A percentile compares a stretch with the other conserved stretches of the same genome.
phyloP scores from a whole-genome alignment of 208 protist genomes.

The Trypanosoma grayi region DNA sequence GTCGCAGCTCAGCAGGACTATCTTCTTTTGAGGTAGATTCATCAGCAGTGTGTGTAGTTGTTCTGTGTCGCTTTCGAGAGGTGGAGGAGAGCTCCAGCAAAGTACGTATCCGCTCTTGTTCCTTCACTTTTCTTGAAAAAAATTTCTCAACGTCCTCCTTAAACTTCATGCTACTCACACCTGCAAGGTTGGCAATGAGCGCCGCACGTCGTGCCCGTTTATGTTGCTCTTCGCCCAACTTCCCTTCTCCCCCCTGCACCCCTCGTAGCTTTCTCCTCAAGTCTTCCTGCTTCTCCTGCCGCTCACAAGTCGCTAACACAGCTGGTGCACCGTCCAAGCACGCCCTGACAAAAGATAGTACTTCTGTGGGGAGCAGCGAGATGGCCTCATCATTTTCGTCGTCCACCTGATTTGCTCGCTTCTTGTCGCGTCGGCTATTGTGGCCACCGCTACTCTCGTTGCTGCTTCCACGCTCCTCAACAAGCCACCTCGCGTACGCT shows the following conservation, averaged over 20 bases:
- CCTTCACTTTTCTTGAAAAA: constrained; percentile 51
- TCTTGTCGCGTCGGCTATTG: neutral
- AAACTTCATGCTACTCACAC: constrained; percentile 59
- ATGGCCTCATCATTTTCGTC: constrained; percentile 23
- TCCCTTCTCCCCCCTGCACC: neutral
- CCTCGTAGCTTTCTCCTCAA: neutral
- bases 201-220: constrained; percentile 1
- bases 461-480: neutral
- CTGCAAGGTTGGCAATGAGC: constrained; percentile 15
- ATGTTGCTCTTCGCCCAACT: neutral
- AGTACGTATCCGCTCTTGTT: constrained; percentile 54
- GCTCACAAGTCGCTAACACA: constrained; percentile 26
- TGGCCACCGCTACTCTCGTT: neutral
- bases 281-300: constrained; percentile 23
- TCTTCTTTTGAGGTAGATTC: no score
- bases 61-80: neutral
- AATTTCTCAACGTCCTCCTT: constrained; percentile 76
- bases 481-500: constrained; percentile 44
- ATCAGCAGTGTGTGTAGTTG: no score
- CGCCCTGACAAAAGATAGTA: constrained; percentile 36
- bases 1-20: constrained; percentile 12
- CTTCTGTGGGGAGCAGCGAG: constrained; percentile 61
- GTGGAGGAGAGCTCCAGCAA: constrained; percentile 48
- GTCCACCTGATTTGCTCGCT: neutral
- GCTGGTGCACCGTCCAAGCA: constrained; percentile 41